Evolutionary conservation across 2,329 filamentous ascomycete genomes (phyloP).

Genomic region (Trichoderma afroharzianum): DNA sequence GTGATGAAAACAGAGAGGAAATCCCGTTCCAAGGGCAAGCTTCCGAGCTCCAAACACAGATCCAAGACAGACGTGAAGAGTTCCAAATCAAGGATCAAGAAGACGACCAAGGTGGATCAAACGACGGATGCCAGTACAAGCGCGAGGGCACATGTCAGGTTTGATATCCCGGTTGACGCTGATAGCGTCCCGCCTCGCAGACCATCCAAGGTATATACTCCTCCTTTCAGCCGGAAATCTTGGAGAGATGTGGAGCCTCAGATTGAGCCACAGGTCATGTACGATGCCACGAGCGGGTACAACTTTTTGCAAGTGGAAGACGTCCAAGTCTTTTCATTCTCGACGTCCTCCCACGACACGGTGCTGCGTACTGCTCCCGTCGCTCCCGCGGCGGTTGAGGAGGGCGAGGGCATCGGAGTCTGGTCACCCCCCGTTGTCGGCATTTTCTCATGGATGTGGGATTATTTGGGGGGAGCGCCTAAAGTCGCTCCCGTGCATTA

Average conservation of each 20-base stretch:
- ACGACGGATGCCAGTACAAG: neutral
- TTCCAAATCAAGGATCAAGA: neutral
- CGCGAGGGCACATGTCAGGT: constrained; percentile 1
- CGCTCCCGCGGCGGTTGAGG: constrained; percentile 5
- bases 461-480: constrained; percentile 5
- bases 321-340: constrained; percentile 16
- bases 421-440: constrained; percentile 18
- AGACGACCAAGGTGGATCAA: neutral
- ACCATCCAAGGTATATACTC: constrained; percentile 8
- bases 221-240: constrained; percentile 8
- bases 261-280: constrained; percentile 13
- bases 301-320: constrained; percentile 19
- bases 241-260: constrained; percentile 18
- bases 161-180: neutral
- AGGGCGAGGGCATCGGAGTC: constrained; percentile 12
- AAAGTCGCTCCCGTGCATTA: neutral
- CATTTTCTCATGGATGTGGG: constrained; percentile 18
- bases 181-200: constrained; percentile 8
- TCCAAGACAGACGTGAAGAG: neutral
- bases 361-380: neutral
- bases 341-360: constrained; percentile 9
- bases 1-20: neutral
- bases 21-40: constrained; percentile 1
- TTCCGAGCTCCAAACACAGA: neutral
- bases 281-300: constrained; percentile 9